These are phyloP conservation scores for Saksenaea oblongispora DNA, from an alignment of 371 early-diverging fungal genomes.

Conservation along the genomic window DNA sequence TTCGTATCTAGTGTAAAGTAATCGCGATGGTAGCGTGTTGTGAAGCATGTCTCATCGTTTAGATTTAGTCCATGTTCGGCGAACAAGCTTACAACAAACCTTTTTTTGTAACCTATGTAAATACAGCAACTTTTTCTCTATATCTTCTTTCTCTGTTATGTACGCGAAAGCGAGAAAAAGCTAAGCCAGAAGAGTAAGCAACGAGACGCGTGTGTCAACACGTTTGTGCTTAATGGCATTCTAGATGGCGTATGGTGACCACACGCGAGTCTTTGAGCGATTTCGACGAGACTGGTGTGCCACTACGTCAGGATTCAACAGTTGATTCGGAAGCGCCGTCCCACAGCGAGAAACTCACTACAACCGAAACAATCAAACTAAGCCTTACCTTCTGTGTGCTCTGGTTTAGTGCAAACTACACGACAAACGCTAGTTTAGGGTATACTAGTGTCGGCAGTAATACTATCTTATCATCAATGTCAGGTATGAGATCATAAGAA, in stretches of 20 bases:
- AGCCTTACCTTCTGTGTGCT: slow-evolving; percentile 74
- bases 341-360: background rate
- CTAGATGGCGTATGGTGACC: background rate
- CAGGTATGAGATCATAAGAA: slow-evolving; percentile 25
- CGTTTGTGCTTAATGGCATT: background rate
- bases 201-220: background rate
- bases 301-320: background rate
- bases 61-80: slow-evolving; percentile 51
- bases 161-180: background rate
- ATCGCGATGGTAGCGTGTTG: too few species aligned
- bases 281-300: background rate
- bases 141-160: slow-evolving; percentile 41
- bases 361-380: slow-evolving; percentile 42
- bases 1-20: slow-evolving; percentile 59
- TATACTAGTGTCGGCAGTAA: slow-evolving; percentile 82
- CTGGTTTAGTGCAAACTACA: slow-evolving; percentile 81
- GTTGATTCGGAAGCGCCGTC: background rate
- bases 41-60: background rate
- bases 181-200: background rate
- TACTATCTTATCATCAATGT: slow-evolving; percentile 69
- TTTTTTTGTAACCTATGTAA: slow-evolving; percentile 68
- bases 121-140: slow-evolving; percentile 63
- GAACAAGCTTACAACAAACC: slow-evolving; percentile 60
- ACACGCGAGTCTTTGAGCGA: background rate
- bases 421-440: slow-evolving; percentile 75